These are phyloP conservation scores for Terana coerulea DNA, from an alignment of 768 basidiomycete species.

Conservation along the genomic window DNA sequence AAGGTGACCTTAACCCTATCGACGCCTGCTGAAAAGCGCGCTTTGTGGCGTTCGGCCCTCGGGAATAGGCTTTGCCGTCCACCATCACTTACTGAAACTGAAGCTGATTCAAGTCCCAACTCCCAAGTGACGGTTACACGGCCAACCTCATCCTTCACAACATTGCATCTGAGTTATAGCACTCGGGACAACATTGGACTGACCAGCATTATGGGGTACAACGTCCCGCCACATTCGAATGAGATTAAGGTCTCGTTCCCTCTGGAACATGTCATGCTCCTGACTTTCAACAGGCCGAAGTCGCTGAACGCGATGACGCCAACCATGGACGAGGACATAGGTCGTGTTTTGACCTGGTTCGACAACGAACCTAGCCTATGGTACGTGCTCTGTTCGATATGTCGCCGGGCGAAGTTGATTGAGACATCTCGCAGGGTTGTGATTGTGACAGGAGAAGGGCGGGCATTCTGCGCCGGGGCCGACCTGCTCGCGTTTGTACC, in stretches of 20 bases:
- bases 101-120: neutral
- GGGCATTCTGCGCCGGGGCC: constrained; percentile 75
- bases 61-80: too few species aligned
- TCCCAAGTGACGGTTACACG: neutral
- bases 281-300: constrained; percentile 66
- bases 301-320: constrained; percentile 73
- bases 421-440: constrained; percentile 49
- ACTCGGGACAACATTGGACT: neutral
- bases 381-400: constrained; percentile 45
- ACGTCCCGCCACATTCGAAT: constrained; percentile 31
- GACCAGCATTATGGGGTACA: constrained; percentile 7
- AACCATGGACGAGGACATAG: constrained; percentile 50
- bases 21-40: too few species aligned
- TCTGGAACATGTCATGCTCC: constrained; percentile 45
- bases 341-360: constrained; percentile 62
- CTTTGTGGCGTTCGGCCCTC: too few species aligned
- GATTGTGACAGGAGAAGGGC: constrained; percentile 70
- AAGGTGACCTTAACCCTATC: too few species aligned
- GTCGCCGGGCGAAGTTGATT: constrained; percentile 6
- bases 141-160: too few species aligned
- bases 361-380: constrained; percentile 69
- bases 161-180: neutral
- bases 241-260: constrained; percentile 41
- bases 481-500: constrained; percentile 60
- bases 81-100: neutral